These are phyloP conservation scores for Cadophora malorum DNA, from an alignment of 2,329 filamentous ascomycete genomes.

Conservation along the genomic window DNA sequence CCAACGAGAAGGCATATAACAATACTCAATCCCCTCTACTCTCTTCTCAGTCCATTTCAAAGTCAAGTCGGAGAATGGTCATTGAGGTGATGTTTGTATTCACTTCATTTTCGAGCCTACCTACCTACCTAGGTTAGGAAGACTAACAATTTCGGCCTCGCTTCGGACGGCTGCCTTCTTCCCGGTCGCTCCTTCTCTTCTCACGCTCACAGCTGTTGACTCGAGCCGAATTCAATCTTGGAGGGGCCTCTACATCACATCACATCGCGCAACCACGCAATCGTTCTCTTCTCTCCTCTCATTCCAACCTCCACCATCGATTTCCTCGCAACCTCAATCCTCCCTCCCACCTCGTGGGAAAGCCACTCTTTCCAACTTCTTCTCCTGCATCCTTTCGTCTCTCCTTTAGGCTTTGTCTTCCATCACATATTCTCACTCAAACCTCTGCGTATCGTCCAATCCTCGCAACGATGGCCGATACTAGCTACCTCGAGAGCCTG, in stretches of 20 bases:
- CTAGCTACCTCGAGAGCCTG: constrained; percentile 9
- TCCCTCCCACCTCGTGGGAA: background rate
- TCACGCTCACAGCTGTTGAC: background rate
- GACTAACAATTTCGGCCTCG: constrained; percentile 1
- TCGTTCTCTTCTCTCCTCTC: background rate
- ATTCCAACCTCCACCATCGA: background rate
- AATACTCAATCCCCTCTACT: background rate
- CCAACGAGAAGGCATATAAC: background rate
- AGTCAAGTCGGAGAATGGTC: too few relatives aligned
- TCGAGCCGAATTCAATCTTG: background rate
- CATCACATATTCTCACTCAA: background rate
- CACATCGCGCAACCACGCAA: background rate
- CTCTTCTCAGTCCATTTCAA: background rate
- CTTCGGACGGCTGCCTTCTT: background rate
- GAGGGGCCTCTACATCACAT: background rate
- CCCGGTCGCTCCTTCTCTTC: constrained; percentile 4
- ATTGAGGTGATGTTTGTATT: background rate
- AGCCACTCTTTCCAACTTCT: background rate
- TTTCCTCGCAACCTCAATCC: background rate
- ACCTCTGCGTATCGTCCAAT: background rate
- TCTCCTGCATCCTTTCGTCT: constrained; percentile 11
- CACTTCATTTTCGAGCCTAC: background rate
- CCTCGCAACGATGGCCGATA: background rate
- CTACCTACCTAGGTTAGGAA: background rate
- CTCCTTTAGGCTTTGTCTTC: background rate